phyloP scores from a whole-genome alignment of 192 early-diverging fungal species.

The Thoreauomyces humboldtii region DNA sequence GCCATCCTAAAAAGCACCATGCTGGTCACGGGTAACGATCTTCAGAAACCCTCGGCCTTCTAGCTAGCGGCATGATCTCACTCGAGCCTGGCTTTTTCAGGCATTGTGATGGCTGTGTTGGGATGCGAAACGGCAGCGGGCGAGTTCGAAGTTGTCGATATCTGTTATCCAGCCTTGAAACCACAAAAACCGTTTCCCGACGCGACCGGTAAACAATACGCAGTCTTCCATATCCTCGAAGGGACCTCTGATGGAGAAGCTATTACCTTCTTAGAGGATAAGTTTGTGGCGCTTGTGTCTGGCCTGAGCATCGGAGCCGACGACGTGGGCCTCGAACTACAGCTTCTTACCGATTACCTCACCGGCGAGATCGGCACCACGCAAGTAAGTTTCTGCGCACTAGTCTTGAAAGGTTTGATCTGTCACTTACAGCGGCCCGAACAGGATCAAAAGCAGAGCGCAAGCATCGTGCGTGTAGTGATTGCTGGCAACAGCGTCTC shows the following conservation, averaged over 20 bases:
- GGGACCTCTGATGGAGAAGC: background rate
- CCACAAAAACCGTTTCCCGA: conserved; percentile 48
- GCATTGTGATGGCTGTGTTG: conserved; percentile 73
- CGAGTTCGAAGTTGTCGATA: conserved; percentile 80
- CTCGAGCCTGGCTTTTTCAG: conserved; percentile 29
- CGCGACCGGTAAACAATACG: background rate
- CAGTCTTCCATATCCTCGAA: background rate
- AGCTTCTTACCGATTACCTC: conserved; percentile 77
- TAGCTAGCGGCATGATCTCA: background rate
- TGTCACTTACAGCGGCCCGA: no score
- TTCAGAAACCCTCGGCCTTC: background rate
- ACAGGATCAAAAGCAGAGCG: conserved; percentile 53
- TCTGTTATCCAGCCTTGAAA: conserved; percentile 68
- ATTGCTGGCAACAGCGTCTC: conserved; percentile 69
- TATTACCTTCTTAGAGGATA: conserved; percentile 41
- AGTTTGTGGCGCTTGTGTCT: conserved; percentile 77
- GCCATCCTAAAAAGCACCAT: conserved; percentile 43
- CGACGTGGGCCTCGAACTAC: conserved; percentile 54
- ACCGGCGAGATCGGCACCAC: conserved; percentile 68
- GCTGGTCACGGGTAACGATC: conserved; percentile 70
- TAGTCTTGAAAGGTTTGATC: no score
- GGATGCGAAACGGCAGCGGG: conserved; percentile 74
- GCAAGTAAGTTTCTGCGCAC: no score
- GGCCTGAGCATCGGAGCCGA: conserved; percentile 69
- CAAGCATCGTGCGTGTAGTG: conserved; percentile 70